Evolutionary conservation across 2,329 filamentous ascomycete genomes (phyloP), one percentile per base, ranked within the genome.

Genomic region (Akanthomyces muscarius): DNA sequence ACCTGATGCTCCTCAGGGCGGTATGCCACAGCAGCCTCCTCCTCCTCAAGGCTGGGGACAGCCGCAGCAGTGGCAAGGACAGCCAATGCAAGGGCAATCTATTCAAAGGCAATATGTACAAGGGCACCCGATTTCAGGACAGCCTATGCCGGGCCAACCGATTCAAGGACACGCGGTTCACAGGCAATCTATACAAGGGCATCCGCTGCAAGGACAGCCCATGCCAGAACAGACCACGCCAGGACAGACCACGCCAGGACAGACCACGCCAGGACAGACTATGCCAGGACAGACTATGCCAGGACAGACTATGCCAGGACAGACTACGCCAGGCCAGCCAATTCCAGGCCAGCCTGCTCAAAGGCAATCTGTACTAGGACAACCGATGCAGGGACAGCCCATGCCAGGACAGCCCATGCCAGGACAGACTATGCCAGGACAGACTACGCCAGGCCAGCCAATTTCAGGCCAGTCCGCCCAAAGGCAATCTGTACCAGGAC

Each of bases 41-140:
- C 33, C 50, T 3, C 45, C 65, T 8, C 61, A 54, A 18, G 51
- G 57, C 21, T 64, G 64, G 50, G 21, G 28, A n/a, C 56, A 55
- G 21, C 38, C 53, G 23, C 53, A 55, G 53, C 53, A 30, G 53
- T 44, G 38, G 53, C 53, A 55, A 28, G 36, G 21, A 48, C 44
- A 30, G 5, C 7, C 28, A 4, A 23, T 23, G 4, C 55, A 38
- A 33, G 8, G 30, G 30, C 30, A 33, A 33, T 33, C 30, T 21
- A 21, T 21, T 21, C 21, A 21, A 21, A 1, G 21, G 21, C 21
- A 21, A 21, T 21, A 1, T 5, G 30, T 33, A 33, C 30, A 30
- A 23, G 30, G 41, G 18, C 30, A 6, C 33, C n/a, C 45, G 11
- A 30, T 47, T 5, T 18, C 23, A 41, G 38, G 16, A 11, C 57